These are phyloP conservation scores for Aspergillus jensenii DNA, from an alignment of 2,329 filamentous ascomycete genomes.

Conservation along the genomic window DNA sequence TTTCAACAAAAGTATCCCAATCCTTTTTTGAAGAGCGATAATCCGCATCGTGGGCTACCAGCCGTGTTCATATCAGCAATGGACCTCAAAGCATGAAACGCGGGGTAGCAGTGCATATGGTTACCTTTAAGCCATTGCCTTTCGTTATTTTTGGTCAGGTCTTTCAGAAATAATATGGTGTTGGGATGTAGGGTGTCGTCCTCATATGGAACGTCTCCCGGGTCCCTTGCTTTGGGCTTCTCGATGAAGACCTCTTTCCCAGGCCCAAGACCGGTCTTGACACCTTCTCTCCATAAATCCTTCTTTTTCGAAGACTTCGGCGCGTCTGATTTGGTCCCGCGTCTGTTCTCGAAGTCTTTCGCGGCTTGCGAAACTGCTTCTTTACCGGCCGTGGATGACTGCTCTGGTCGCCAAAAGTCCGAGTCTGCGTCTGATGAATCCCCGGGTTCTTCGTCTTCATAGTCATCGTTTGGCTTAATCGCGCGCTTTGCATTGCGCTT, in stretches of 20 bases:
- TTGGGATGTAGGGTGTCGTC: constrained; percentile 63
- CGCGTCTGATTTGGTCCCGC: not conserved
- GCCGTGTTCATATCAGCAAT: constrained; percentile 10
- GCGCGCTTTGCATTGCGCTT: constrained; percentile 33
- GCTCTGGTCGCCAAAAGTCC: not conserved
- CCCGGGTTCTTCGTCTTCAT: constrained; percentile 8
- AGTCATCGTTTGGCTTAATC: constrained; percentile 17
- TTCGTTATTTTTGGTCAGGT: constrained; percentile 61
- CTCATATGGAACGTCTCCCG: constrained; percentile 58
- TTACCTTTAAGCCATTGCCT: constrained; percentile 64
- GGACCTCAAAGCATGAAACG: not conserved
- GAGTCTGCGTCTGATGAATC: constrained; percentile 5
- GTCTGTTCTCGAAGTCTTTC: not conserved
- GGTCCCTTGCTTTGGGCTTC: constrained; percentile 61
- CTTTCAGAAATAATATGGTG: constrained; percentile 60
- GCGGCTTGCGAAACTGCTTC: not conserved
- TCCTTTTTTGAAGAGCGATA: constrained; percentile 77
- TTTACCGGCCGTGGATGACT: not conserved
- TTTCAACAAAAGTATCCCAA: constrained; percentile 76
- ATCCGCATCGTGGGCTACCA: constrained; percentile 72
- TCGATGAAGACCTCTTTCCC: constrained; percentile 63
- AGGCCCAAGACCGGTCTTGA: constrained; percentile 55
- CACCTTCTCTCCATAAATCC: constrained; percentile 58
- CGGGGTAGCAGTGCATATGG: not conserved
- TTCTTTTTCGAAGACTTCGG: constrained; percentile 36